Evolutionary conservation across 1,284 basidiomycete genomes (phyloP), one percentile per base, ranked within the genome.

Genomic region (Puccinia polysora): DNA sequence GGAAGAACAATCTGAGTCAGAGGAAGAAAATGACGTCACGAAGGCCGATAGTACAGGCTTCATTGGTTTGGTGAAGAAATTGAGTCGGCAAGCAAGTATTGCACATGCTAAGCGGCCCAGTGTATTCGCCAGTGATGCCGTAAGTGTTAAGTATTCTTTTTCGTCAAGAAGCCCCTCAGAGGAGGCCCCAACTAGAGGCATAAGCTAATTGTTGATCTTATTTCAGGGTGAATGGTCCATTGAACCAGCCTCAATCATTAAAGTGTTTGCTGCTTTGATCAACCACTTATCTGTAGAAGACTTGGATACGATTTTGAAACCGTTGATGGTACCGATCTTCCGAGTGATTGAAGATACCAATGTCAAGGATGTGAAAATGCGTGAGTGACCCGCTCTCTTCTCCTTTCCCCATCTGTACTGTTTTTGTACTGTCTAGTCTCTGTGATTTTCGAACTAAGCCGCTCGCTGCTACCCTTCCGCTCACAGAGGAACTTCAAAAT

Each of bases 201-300:
- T 10, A 34, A 38, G 52, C 36, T 55, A 32, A 1, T 49, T 25
- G 28, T 53, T 38, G n/a, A 62, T 53, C n/a, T 53, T 59, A 6
- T 55, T 38, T n/a, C 32, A 86, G 83, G 79, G 81, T 1, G 83
- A 84, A 74, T 97, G 94, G 92, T 83, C 86, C 4, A 85, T 88
- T 23, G 89, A 91, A 74, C 88, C 91, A 0, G 80, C 88, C 7
- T 86, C 90, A 0, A 86, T 90, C 64, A 80, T 97, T 55, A 87
- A 89, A n/a, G 95, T 91, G 88, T 96, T 97, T 77, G 94, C 92
- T 0, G 92, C 92, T 0, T 91, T 96, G 85, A 81, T 86, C 3
- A 87, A 88, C 7, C 82, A 86, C 77, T 85, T 97, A 82, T 84
- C 86, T 0, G 76, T 82, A 0, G 74, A 78, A 0, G 80, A 83